phyloP scores from a whole-genome alignment of 148 eudicot species.

The Cornus kousa region DNA sequence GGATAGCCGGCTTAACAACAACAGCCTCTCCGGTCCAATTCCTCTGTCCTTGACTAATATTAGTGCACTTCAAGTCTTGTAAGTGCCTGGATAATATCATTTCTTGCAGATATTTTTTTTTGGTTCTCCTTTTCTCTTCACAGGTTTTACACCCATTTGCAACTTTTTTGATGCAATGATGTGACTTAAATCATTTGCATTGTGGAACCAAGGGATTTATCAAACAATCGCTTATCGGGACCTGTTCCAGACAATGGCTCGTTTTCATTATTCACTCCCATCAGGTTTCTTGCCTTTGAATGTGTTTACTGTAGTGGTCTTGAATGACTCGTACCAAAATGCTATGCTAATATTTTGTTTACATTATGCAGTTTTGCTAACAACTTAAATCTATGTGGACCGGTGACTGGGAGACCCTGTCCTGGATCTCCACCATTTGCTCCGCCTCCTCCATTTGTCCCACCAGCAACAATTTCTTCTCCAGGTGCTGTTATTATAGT shows the following conservation, averaged over 20 bases:
- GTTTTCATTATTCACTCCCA: constrained; percentile 48
- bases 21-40: constrained; percentile 26
- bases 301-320: background rate
- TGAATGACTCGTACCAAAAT: background rate
- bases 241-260: constrained; percentile 54
- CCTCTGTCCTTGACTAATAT: constrained; percentile 30
- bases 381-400: constrained; percentile 30
- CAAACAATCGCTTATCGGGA: constrained; percentile 49
- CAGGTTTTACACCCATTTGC: background rate
- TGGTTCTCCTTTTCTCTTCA: background rate
- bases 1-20: constrained; percentile 40
- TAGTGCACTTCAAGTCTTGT: constrained; percentile 31
- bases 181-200: constrained; percentile 1
- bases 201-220: constrained; percentile 38
- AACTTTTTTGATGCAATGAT: background rate
- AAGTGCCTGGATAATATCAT: constrained; percentile 12
- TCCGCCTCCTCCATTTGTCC: constrained; percentile 38
- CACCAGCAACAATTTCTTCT: constrained; percentile 26
- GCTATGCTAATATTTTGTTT: background rate
- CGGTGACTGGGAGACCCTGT: constrained; percentile 30
- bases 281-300: constrained; percentile 35
- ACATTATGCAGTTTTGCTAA: constrained; percentile 42
- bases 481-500: constrained; percentile 20
- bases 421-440: constrained; percentile 29
- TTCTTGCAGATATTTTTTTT: background rate